A percentile compares a stretch with the other conserved stretches of the same genome.
Conservation (phyloP, 192 early-diverging fungal genomes). For the Coemansia sp. region DNA sequence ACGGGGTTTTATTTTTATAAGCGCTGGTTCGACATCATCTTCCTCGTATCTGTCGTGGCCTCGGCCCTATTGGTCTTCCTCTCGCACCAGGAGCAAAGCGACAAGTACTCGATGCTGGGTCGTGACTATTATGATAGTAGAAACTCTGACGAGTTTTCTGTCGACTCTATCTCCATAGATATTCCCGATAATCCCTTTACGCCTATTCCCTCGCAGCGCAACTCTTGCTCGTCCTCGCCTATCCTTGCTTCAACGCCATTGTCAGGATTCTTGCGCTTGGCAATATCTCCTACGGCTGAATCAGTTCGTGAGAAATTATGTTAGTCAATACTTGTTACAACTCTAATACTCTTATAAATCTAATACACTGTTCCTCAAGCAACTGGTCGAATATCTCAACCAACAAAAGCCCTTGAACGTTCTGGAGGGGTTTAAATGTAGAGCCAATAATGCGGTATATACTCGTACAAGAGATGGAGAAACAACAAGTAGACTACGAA, state of each 20-base stretch:
- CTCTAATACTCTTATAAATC: neutral
- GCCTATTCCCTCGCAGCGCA: constrained; percentile 36
- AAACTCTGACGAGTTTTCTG: constrained; percentile 36
- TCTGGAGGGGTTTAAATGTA: too few species aligned
- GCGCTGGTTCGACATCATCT: constrained; percentile 94
- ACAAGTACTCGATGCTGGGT: constrained; percentile 56
- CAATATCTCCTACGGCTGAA: constrained; percentile 5
- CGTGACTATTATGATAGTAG: constrained; percentile 46
- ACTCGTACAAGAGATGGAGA: too few species aligned
- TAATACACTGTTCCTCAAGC: neutral
- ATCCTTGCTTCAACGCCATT: constrained; percentile 19
- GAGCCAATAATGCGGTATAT: too few species aligned
- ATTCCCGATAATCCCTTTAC: constrained; percentile 40
- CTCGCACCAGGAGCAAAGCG: constrained; percentile 63
- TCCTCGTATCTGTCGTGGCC: constrained; percentile 77
- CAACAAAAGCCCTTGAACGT: too few species aligned
- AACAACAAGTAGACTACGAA: too few species aligned
- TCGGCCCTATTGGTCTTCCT: constrained; percentile 74
- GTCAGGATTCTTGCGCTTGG: constrained; percentile 12
- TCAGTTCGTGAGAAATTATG: constrained; percentile 31
- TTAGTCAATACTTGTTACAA: neutral
- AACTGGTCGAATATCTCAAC: too few species aligned
- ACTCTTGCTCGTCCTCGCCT: constrained; percentile 44
- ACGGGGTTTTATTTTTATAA: constrained; percentile 92
- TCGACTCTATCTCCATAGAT: constrained; percentile 46